Conservation (phyloP, 73 alveolate genomes). For the Symbiodinium pilosum region DNA sequence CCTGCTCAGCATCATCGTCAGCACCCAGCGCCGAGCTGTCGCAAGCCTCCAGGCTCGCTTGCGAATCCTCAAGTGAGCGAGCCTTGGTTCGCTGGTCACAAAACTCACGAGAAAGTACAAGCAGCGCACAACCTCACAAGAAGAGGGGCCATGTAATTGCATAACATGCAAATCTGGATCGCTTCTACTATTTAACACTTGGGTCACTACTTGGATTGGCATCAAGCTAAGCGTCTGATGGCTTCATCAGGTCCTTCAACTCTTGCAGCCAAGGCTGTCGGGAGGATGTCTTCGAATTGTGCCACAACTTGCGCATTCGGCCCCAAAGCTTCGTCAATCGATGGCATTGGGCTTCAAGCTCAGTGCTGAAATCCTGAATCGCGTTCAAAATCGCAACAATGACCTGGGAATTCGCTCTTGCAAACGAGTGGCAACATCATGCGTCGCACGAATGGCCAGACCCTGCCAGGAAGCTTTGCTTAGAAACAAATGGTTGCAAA, state of each 20-base stretch:
- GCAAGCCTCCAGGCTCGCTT: no score
- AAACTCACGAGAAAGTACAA: no score
- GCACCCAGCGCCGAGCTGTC: no score
- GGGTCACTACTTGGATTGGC: no score
- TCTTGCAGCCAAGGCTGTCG: not conserved
- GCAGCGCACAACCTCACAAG: no score
- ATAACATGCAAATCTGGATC: no score
- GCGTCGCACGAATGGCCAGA: not conserved
- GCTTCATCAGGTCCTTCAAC: not conserved
- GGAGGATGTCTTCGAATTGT: not conserved
- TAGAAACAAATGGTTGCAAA: not conserved
- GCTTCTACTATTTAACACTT: no score
- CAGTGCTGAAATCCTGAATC: not conserved
- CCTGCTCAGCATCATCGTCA: no score
- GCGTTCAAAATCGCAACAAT: not conserved
- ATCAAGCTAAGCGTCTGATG: not conserved
- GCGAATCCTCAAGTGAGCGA: no score
- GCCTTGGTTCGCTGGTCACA: no score
- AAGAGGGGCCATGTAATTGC: no score
- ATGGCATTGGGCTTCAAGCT: not conserved
- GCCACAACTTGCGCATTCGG: conserved; percentile 1
- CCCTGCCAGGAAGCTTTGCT: not conserved
- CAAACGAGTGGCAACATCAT: not conserved
- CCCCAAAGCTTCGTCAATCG: not conserved
- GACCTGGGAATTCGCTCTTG: not conserved